Percentiles rank a stretch among this genome's conserved stretches.
Evolutionary conservation across 768 basidiomycete genomes (phyloP).

Genomic region (Phaffia tasmanica): DNA sequence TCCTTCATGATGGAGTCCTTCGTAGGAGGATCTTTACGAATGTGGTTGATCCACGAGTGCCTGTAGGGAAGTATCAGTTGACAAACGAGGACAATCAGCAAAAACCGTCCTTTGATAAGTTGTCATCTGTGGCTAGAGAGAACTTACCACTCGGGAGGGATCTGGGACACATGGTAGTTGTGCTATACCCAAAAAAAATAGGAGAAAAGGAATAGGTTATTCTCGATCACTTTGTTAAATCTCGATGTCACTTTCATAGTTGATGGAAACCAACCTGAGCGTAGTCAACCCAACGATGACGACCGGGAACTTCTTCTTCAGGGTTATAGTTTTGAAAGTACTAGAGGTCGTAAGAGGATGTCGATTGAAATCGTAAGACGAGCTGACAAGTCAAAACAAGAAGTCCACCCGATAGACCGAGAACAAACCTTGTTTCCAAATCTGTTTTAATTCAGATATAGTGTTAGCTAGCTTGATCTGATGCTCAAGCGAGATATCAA

Average conservation of each 20-base stretch:
- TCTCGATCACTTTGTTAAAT: no score
- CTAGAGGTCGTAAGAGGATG: neutral
- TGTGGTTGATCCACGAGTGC: slow-evolving; percentile 92
- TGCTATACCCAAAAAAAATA: slow-evolving; percentile 44
- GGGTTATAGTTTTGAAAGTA: slow-evolving; percentile 87
- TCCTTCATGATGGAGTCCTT: slow-evolving; percentile 62
- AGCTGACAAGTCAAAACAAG: neutral
- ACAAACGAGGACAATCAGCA: neutral
- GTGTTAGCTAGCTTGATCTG: no score
- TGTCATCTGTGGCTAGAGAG: neutral
- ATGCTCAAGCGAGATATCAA: no score
- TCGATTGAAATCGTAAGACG: neutral
- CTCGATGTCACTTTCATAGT: neutral
- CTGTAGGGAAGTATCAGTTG: slow-evolving; percentile 69
- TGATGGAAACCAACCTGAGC: slow-evolving; percentile 53
- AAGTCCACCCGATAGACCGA: slow-evolving; percentile 3
- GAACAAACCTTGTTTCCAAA: slow-evolving; percentile 15
- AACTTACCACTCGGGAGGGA: neutral
- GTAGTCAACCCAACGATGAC: slow-evolving; percentile 94
- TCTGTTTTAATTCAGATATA: neutral
- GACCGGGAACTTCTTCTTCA: slow-evolving; percentile 80
- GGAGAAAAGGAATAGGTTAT: neutral
- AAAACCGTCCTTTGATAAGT: neutral
- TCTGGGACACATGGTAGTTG: slow-evolving; percentile 55
- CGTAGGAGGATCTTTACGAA: slow-evolving; percentile 67